Evolutionary conservation across 345 rosid genomes (phyloP).

Genomic region (Trapa bicornis): DNA sequence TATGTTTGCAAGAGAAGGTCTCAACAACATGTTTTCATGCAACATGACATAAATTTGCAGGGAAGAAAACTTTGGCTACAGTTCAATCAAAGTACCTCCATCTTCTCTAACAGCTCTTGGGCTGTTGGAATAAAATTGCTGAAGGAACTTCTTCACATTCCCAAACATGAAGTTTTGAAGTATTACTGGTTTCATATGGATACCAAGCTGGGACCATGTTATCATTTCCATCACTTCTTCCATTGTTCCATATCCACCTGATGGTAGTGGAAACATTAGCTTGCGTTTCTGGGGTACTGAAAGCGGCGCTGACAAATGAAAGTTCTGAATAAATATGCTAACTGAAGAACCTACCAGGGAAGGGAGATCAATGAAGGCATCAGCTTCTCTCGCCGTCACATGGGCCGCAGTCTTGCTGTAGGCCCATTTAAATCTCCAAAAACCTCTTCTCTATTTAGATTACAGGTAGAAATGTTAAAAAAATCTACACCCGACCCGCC

Average conservation of each 20-base stretch:
- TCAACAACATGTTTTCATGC: no score
- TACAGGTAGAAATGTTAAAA: no score
- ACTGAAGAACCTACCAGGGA: conserved; percentile 42
- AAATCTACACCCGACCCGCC: no score
- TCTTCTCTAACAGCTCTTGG: conserved; percentile 66
- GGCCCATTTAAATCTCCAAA: no score
- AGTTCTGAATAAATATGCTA: background rate
- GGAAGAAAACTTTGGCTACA: background rate
- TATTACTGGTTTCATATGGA: conserved; percentile 82
- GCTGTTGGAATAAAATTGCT: conserved; percentile 35
- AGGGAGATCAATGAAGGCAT: conserved; percentile 76
- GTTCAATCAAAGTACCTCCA: conserved; percentile 50
- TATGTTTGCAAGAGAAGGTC: conserved; percentile 33
- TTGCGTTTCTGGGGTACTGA: background rate
- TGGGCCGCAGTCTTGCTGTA: no score
- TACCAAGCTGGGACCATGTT: conserved; percentile 96
- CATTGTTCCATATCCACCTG: conserved; percentile 97
- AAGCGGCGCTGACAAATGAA: background rate
- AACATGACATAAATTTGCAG: background rate
- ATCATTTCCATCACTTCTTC: conserved; percentile 93
- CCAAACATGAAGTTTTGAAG: conserved; percentile 11
- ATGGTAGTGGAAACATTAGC: conserved; percentile 1
- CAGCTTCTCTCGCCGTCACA: conserved; percentile 89
- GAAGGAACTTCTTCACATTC: background rate
- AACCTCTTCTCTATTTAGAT: no score